Base-by-base conservation (phyloP, 768 basidiomycete genomes). In the Coprinopsis strossmayeri region DNA sequence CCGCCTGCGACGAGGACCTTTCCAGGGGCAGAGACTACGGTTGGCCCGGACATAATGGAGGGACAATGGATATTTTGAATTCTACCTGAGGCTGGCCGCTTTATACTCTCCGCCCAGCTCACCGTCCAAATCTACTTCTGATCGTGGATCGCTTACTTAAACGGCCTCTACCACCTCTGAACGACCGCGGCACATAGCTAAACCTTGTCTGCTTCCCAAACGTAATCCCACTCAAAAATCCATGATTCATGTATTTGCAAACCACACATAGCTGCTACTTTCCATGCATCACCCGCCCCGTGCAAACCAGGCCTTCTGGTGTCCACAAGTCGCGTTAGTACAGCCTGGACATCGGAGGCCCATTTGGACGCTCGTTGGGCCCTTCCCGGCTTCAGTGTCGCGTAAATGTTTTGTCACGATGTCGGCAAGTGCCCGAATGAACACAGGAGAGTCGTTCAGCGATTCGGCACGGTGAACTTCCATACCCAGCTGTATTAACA, bases 1-100 rank as follows among this genome's bases (percentile, higher is more conserved):
- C 96, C 96, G 1, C 96, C 96, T 9, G 94, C 91, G 47, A 96
- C 65, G 48, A 99, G 78, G 44, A 96, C 94, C 67, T 99, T 99
- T 53, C 95, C 95, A 9, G 95, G 90, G 1, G 93, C 80, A 27
- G 94, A 97, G 52, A 96, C 79, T 45, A 87, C 76, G 25, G 87
- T 91, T 40, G 77, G 62, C 58, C 58, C 59, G 54, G 69, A 53
- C 76, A 79, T 81, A 49, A 47, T 54, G 51, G 48, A 50, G 17
- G 51, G 28, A 37, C 45, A 46, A 38, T 20, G 51, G 56, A 52
- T 53, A 55, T 49, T 49, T 45, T 32, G 49, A 18, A 37, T 30
- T 21, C 35, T 30, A 34, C 34, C n/a, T 38, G 37, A 38, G 43
- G 18, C 25, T 27, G 23, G 38, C 13, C 24, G 23, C 45, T 51